phyloP scores from a whole-genome alignment of 1,139 yeast genomes.

The Pichia sorboxylosa region DNA sequence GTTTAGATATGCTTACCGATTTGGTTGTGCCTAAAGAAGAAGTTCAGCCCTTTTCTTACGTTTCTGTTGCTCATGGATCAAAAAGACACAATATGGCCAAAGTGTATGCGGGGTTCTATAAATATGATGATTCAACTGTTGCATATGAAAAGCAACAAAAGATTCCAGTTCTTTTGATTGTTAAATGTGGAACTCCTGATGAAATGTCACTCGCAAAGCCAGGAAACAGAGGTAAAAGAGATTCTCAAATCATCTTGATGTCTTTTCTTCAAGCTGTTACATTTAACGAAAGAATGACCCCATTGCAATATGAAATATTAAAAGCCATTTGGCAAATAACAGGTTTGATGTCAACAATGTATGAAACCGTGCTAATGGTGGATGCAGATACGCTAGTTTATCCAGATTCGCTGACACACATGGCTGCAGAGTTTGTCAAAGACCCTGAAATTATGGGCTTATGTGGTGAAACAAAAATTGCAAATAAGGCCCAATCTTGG shows the following conservation, averaged over 20 bases:
- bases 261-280: conserved; percentile 81
- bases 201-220: conserved; percentile 78
- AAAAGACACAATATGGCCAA: conserved; percentile 98
- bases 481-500: conserved; percentile 80
- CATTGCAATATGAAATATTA: conserved; percentile 74
- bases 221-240: conserved; percentile 97
- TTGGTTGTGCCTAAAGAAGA: conserved; percentile 60
- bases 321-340: conserved; percentile 75
- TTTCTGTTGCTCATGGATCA: conserved; percentile 86
- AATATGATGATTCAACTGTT: conserved; percentile 62
- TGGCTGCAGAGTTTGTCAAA: conserved; percentile 86
- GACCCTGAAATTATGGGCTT: conserved; percentile 90
- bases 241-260: conserved; percentile 90
- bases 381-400: conserved; percentile 93
- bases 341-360: conserved; percentile 78
- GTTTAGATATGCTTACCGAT: conserved; percentile 78
- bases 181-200: conserved; percentile 86
- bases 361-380: conserved; percentile 83
- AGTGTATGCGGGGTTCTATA: conserved; percentile 82
- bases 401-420: conserved; percentile 85
- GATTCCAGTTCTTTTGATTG: conserved; percentile 72
- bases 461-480: conserved; percentile 94
- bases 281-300: conserved; percentile 96
- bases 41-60: conserved; percentile 73
- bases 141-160: conserved; percentile 78